These are phyloP conservation scores for Kwoniella heveanensis DNA, from an alignment of 768 basidiomycete genomes.

Conservation along the genomic window DNA sequence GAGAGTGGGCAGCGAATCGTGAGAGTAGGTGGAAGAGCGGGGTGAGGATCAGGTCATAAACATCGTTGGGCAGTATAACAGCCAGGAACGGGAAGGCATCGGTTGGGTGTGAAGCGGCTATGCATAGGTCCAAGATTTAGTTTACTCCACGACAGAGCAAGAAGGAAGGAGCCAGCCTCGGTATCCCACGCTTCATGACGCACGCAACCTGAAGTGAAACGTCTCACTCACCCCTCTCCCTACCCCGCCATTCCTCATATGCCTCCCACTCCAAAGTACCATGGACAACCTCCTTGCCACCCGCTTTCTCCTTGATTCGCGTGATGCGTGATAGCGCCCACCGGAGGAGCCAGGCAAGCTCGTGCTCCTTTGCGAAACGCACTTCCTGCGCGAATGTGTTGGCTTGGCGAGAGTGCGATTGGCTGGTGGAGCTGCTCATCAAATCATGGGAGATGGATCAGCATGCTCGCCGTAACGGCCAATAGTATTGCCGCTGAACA, in stretches of 20 bases:
- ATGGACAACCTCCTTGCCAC: conserved; percentile 22
- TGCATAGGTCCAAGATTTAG: neutral
- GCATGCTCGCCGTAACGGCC: conserved; percentile 1
- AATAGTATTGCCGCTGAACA: too few species aligned
- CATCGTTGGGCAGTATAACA: conserved; percentile 35
- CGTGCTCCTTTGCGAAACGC: conserved; percentile 77
- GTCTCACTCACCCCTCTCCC: conserved; percentile 69
- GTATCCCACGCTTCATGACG: neutral
- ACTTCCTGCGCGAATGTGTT: conserved; percentile 63
- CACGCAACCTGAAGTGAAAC: neutral
- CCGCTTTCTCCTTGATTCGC: conserved; percentile 60
- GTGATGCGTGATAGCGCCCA: conserved; percentile 87
- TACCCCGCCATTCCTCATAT: conserved; percentile 77
- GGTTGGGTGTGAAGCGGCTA: conserved; percentile 69
- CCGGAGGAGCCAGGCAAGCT: conserved; percentile 85
- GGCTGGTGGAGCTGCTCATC: conserved; percentile 10
- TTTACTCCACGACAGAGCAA: too few species aligned
- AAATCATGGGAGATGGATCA: neutral
- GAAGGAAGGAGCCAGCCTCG: conserved; percentile 6
- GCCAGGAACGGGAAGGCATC: conserved; percentile 74
- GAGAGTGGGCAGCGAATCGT: conserved; percentile 78
- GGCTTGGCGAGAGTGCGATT: neutral
- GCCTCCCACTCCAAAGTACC: conserved; percentile 83
- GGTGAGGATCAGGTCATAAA: conserved; percentile 32
- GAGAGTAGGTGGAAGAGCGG: conserved; percentile 78